These are phyloP conservation scores for Monosporascus sp. DNA, from an alignment of 2,329 filamentous ascomycete species.

Conservation along the genomic window DNA sequence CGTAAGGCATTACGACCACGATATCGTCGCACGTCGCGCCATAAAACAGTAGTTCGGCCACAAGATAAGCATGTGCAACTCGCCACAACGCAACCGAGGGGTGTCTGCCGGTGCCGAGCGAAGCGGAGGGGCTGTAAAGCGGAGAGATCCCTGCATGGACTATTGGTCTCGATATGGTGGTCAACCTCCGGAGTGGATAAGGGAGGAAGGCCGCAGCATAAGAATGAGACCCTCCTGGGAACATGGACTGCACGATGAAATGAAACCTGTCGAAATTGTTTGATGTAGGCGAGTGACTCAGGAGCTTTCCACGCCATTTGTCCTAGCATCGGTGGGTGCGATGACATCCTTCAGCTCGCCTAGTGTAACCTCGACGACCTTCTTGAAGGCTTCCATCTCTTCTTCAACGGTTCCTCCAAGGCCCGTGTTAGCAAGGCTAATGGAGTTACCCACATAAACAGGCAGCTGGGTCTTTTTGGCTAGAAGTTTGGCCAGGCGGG, in stretches of 20 bases:
- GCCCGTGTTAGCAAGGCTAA: constrained; percentile 67
- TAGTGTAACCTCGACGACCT: constrained; percentile 65
- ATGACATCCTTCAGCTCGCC: constrained; percentile 40
- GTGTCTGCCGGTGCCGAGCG: background rate
- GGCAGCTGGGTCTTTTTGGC: constrained; percentile 67
- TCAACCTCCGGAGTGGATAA: background rate
- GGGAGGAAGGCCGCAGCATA: background rate
- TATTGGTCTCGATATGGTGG: background rate
- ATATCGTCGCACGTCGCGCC: background rate
- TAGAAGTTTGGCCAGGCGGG: constrained; percentile 75
- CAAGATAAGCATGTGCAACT: background rate
- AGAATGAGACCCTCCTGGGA: background rate
- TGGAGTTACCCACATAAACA: constrained; percentile 86
- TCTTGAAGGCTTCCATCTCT: constrained; percentile 83
- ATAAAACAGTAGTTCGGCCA: background rate
- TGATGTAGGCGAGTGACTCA: constrained; percentile 2
- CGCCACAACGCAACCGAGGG: background rate
- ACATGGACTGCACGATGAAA: background rate
- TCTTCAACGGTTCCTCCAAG: constrained; percentile 82
- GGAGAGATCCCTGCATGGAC: too few relatives aligned
- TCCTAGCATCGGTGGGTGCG: constrained; percentile 10
- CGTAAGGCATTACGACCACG: background rate
- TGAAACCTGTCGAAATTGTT: background rate
- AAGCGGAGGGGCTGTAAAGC: background rate
- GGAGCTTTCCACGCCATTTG: constrained; percentile 13